Evolutionary conservation across 257 asterid species (phyloP), one percentile per base, ranked within the genome.

Genomic region (Lycium ferocissimum): DNA sequence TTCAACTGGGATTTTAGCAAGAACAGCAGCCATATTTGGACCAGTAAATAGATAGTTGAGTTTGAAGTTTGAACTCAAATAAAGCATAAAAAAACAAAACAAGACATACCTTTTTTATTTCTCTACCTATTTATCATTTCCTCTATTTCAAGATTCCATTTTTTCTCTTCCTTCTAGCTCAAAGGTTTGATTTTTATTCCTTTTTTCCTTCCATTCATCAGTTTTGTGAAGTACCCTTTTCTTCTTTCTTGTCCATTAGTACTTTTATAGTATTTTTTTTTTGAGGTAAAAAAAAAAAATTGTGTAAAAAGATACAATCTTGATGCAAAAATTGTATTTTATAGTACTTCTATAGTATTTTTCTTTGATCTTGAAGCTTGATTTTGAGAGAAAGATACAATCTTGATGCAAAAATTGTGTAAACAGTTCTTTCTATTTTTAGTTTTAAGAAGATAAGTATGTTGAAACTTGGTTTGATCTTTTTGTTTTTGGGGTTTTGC

Each of bases 381-480:
- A 73, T 73, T 3, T 20, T 6, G n/a, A 51, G 1, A 47, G 20
- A 75, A 47, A 75, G 6, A 61, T 47, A 14, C 58, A 13, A 47
- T 75, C 43, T 75, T 75, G 81, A 20, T 49, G 81, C 17, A 20
- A 49, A 49, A 22, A 3, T 0, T 47, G 59, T 73, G 5, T 67
- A n/a, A 67, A 14, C 33, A 35, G 6, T 38, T 12, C 7, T 0
- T 14, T 3, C 38, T 13, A 7, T 6, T 22, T 37, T 69, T 40
- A 40, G 45, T 40, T 40, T 40, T 40, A 40, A 17, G 79, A 38
- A 85, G 91, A 91, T 92, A 93, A 87, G 87, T 83, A 13, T 86
- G 85, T 47, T 85, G 85, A 33, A 87, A 53, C 75, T 87, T 63
- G 81, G 84, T 86, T 26, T 86, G 75, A 17, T 91, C 65, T 81